phyloP scores from a whole-genome alignment of 306 rosid genomes.

The Gillenia trifoliata region DNA sequence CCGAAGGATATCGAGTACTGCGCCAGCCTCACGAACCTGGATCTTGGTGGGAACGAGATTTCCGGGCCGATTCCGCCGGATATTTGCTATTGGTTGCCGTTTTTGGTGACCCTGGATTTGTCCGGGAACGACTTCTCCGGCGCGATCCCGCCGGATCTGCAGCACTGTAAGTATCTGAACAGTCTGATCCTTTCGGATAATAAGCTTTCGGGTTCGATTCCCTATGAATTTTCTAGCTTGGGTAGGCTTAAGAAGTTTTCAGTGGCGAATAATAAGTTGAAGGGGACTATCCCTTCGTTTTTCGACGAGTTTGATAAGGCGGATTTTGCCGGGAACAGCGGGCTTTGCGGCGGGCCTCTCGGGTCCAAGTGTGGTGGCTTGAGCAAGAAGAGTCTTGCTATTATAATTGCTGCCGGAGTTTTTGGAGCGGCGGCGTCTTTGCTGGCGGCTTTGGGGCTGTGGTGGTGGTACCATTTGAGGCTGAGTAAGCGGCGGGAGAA shows the following conservation, averaged over 20 bases:
- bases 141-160: slow-evolving; percentile 45
- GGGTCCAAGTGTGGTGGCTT: slow-evolving; percentile 79
- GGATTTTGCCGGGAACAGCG: slow-evolving; percentile 63
- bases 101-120: slow-evolving; percentile 55
- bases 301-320: slow-evolving; percentile 31
- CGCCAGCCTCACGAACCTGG: slow-evolving; percentile 47
- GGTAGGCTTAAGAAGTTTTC: slow-evolving; percentile 53
- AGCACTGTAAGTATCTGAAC: slow-evolving; percentile 59
- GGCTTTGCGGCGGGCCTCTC: slow-evolving; percentile 70
- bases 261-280: slow-evolving; percentile 60
- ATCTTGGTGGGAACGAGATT: slow-evolving; percentile 57
- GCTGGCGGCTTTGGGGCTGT: slow-evolving; percentile 69
- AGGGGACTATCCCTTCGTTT: slow-evolving; percentile 51
- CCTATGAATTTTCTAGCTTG: slow-evolving; percentile 51
- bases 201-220: slow-evolving; percentile 54
- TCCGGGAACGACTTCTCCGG: slow-evolving; percentile 54
- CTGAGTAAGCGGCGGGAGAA: slow-evolving; percentile 36
- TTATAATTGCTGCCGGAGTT: slow-evolving; percentile 89
- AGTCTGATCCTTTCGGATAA: slow-evolving; percentile 45
- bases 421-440: slow-evolving; percentile 90
- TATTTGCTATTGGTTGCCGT: slow-evolving; percentile 71
- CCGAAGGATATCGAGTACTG: slow-evolving; percentile 58
- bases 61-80: slow-evolving; percentile 49
- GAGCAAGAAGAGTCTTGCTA: slow-evolving; percentile 79
- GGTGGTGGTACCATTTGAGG: slow-evolving; percentile 94